Evolutionary conservation across 495 filamentous ascomycete genomes (phyloP).

Genomic region (Daldinia loculata): DNA sequence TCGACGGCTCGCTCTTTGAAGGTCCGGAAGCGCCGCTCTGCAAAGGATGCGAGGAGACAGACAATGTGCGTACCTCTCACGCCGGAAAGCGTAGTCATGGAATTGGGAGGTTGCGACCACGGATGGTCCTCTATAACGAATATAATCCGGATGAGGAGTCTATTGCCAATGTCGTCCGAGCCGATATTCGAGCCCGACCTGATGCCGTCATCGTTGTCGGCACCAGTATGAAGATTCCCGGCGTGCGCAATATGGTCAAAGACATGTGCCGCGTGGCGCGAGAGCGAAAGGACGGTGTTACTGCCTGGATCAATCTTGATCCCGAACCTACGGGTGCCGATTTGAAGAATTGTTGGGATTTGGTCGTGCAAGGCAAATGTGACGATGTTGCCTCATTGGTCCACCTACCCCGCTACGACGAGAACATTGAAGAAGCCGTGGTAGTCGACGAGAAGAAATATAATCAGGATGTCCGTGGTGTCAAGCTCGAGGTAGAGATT

Average conservation of each 20-base stretch:
- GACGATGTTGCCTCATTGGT: slow-evolving; percentile 85
- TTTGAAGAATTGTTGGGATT: slow-evolving; percentile 90
- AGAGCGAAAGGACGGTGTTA: slow-evolving; percentile 83
- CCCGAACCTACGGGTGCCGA: slow-evolving; percentile 81
- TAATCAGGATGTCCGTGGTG: slow-evolving; percentile 45
- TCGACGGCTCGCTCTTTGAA: slow-evolving; percentile 81
- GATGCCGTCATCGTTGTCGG: slow-evolving; percentile 95
- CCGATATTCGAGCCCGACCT: slow-evolving; percentile 83
- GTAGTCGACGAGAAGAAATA: slow-evolving; percentile 53
- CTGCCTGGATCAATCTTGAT: slow-evolving; percentile 94
- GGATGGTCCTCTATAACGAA: slow-evolving; percentile 97
- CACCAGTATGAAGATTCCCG: slow-evolving; percentile 93
- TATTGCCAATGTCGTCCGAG: slow-evolving; percentile 86
- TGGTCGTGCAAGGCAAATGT: slow-evolving; percentile 85
- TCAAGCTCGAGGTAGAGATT: slow-evolving; percentile 52
- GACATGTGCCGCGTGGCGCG: slow-evolving; percentile 87
- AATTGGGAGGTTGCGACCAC: slow-evolving; percentile 86
- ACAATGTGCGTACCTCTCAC: slow-evolving; percentile 75
- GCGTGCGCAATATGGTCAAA: slow-evolving; percentile 85
- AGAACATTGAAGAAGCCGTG: slow-evolving; percentile 57
- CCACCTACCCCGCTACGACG: slow-evolving; percentile 79
- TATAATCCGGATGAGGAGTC: slow-evolving; percentile 95
- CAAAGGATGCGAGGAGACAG: slow-evolving; percentile 74
- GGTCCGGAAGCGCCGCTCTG: slow-evolving; percentile 87
- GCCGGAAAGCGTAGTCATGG: slow-evolving; percentile 93